phyloP scores from a whole-genome alignment of 1,284 basidiomycete species.

The Earliella scabrosa region DNA sequence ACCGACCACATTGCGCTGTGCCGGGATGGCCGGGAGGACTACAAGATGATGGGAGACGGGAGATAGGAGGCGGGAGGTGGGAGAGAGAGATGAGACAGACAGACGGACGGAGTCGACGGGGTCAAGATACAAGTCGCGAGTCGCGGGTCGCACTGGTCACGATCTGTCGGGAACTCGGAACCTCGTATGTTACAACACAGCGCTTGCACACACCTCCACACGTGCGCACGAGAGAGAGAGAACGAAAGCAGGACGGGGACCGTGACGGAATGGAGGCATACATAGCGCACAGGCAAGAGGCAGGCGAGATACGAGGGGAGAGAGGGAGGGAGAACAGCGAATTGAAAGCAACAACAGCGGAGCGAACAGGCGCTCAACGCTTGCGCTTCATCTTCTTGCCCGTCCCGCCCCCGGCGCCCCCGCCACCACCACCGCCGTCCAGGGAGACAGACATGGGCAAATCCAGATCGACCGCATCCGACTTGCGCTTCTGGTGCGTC shows the following conservation, averaged over 20 bases:
- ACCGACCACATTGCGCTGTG: too few species aligned
- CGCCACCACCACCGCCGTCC: constrained; percentile 20
- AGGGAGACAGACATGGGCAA: constrained; percentile 12
- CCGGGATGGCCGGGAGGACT: too few species aligned
- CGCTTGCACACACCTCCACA: not conserved
- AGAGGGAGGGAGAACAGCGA: too few species aligned
- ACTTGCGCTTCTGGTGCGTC: constrained; percentile 50
- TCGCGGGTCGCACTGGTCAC: too few species aligned
- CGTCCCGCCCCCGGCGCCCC: constrained; percentile 9
- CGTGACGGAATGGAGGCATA: too few species aligned
- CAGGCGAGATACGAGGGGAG: not conserved
- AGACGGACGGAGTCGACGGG: not conserved
- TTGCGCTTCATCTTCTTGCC: constrained; percentile 33
- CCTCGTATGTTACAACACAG: not conserved
- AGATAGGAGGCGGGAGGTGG: not conserved
- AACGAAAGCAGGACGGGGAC: too few species aligned
- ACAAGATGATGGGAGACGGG: too few species aligned
- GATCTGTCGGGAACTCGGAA: too few species aligned
- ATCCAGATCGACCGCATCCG: constrained; percentile 41
- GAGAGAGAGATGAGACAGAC: not conserved
- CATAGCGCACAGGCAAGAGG: not conserved
- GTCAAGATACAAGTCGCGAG: too few species aligned
- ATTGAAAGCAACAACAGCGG: not conserved
- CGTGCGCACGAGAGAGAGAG: too few species aligned
- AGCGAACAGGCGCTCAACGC: constrained; percentile 20